Conservation (phyloP, 495 filamentous ascomycete genomes). For the Hypoxylon trugodes region DNA sequence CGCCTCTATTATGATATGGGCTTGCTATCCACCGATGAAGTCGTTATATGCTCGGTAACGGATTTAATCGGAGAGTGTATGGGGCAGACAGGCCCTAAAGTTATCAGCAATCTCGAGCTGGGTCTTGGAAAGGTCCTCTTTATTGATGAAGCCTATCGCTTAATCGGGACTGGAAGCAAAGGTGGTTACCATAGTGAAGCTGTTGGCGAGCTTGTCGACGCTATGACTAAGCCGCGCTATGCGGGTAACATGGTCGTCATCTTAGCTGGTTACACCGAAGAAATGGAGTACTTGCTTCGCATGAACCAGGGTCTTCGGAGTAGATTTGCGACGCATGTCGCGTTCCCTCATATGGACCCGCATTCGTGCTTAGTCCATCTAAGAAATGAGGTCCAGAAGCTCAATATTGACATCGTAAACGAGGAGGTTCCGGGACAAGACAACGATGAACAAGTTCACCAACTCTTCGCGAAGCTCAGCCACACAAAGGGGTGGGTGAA, state of each 20-base stretch:
- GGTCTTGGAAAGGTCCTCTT: slow-evolving; percentile 68
- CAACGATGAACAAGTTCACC: not conserved
- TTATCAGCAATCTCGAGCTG: slow-evolving; percentile 60
- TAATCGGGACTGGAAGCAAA: slow-evolving; percentile 51
- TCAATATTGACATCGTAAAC: not conserved
- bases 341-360: slow-evolving; percentile 50
- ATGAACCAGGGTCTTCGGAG: slow-evolving; percentile 61
- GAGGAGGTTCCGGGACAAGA: slow-evolving; percentile 22
- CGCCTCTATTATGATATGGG: not conserved
- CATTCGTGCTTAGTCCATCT: slow-evolving; percentile 42
- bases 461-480: slow-evolving; percentile 48
- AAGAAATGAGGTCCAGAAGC: not conserved
- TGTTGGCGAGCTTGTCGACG: slow-evolving; percentile 70
- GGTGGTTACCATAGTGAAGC: slow-evolving; percentile 66
- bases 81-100: slow-evolving; percentile 68
- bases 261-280: slow-evolving; percentile 69
- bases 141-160: slow-evolving; percentile 69
- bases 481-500: slow-evolving; percentile 61
- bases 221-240: slow-evolving; percentile 66
- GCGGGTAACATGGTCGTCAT: slow-evolving; percentile 68
- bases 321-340: slow-evolving; percentile 58
- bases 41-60: not conserved
- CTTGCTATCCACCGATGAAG: not conserved
- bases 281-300: slow-evolving; percentile 68
- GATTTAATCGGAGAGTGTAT: not conserved